A percentile compares a stretch with the other conserved stretches of the same genome.
Evolutionary conservation across 768 basidiomycete species (phyloP).

Genomic region (Dentipellis sp.): DNA sequence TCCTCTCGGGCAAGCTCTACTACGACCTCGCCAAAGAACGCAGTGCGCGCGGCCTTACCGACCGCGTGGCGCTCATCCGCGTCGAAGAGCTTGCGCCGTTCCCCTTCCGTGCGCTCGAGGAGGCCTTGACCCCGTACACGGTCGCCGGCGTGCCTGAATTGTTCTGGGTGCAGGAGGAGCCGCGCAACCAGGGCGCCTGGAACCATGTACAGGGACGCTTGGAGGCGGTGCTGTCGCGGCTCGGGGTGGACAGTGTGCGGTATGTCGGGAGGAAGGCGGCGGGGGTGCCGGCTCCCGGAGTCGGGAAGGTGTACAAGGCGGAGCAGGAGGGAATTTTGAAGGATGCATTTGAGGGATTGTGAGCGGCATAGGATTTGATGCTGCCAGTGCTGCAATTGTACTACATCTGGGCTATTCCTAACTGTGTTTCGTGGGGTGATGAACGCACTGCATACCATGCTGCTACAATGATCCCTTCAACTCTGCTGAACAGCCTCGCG

Average conservation of each 20-base stretch:
- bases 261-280: constrained; percentile 67
- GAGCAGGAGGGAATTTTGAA: constrained; percentile 60
- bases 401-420: too few species aligned
- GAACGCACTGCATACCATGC: too few species aligned
- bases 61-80: constrained; percentile 59
- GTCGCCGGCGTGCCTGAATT: constrained; percentile 26
- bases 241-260: constrained; percentile 27
- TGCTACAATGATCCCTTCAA: too few species aligned
- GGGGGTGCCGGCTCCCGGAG: constrained; percentile 70
- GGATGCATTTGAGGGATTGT: constrained; percentile 42
- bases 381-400: too few species aligned
- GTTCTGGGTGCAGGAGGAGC: constrained; percentile 81
- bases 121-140: constrained; percentile 37
- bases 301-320: constrained; percentile 53
- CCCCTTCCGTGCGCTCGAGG: constrained; percentile 52
- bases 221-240: constrained; percentile 34
- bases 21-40: constrained; percentile 79
- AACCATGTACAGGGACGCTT: constrained; percentile 55
- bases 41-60: constrained; percentile 33
- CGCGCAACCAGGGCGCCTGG: constrained; percentile 81
- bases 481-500: too few species aligned
- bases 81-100: constrained; percentile 85
- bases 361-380: not conserved
- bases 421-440: too few species aligned
- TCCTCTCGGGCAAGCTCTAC: constrained; percentile 79